Evolutionary conservation across 2,329 filamentous ascomycete species (phyloP).

Genomic region (Paraphaeosphaeria sporulosa): DNA sequence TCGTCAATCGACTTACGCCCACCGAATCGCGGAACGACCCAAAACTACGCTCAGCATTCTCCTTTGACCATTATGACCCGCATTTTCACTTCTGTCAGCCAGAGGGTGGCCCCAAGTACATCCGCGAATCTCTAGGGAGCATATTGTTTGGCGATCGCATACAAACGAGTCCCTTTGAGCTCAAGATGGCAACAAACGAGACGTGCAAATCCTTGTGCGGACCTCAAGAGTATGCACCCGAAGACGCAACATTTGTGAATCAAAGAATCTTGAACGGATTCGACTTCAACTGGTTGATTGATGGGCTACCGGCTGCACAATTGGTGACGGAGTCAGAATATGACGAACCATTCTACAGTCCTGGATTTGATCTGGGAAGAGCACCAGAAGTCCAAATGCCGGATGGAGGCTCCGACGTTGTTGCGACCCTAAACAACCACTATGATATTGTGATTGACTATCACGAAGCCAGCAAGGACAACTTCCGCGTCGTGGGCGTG

Average conservation of each 20-base stretch:
- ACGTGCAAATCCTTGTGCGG: slow-evolving; percentile 83
- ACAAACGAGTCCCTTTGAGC: slow-evolving; percentile 91
- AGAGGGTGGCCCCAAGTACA: slow-evolving; percentile 75
- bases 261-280: slow-evolving; percentile 83
- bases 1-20: slow-evolving; percentile 92
- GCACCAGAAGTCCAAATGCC: slow-evolving; percentile 35
- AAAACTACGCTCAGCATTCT: slow-evolving; percentile 88
- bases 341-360: slow-evolving; percentile 83
- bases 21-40: slow-evolving; percentile 78
- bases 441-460: slow-evolving; percentile 95
- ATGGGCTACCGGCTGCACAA: slow-evolving; percentile 91
- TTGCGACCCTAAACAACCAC: slow-evolving; percentile 84
- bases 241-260: slow-evolving; percentile 81
- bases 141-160: slow-evolving; percentile 98
- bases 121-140: slow-evolving; percentile 90
- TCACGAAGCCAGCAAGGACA: slow-evolving; percentile 75
- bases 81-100: slow-evolving; percentile 89
- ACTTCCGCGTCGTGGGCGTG: slow-evolving; percentile 90
- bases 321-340: slow-evolving; percentile 78
- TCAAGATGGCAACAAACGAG: slow-evolving; percentile 87
- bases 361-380: slow-evolving; percentile 83
- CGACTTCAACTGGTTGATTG: slow-evolving; percentile 94
- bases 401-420: slow-evolving; percentile 51
- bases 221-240: slow-evolving; percentile 69
- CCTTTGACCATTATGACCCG: slow-evolving; percentile 94